Conservation (phyloP, 2,329 filamentous ascomycete genomes). For the Xylaria sp. region DNA sequence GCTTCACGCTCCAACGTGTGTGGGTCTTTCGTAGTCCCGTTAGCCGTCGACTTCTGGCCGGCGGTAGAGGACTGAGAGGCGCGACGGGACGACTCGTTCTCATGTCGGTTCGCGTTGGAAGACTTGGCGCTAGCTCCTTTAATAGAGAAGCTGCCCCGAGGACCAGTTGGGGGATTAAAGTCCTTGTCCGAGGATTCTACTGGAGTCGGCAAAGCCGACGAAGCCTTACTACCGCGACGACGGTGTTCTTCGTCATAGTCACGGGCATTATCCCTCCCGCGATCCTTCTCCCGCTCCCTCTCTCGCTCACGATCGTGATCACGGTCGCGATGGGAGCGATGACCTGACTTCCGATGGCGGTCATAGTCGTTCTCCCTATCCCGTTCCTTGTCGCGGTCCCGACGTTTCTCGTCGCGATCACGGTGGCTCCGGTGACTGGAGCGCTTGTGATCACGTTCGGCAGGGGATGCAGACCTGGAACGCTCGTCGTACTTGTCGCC, state of each 20-base stretch:
- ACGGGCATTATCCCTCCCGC: slow-evolving; percentile 41
- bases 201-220: slow-evolving; percentile 37
- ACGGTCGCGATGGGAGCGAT: slow-evolving; percentile 43
- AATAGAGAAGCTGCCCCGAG: slow-evolving; percentile 37
- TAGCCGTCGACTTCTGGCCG: slow-evolving; percentile 26
- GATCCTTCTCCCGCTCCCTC: slow-evolving; percentile 39
- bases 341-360: slow-evolving; percentile 41
- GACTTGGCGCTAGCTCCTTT: slow-evolving; percentile 33
- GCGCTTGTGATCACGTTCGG: slow-evolving; percentile 51
- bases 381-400: slow-evolving; percentile 42
- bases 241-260: slow-evolving; percentile 41
- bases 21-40: slow-evolving; percentile 50
- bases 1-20: slow-evolving; percentile 72
- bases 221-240: slow-evolving; percentile 40
- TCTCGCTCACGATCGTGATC: slow-evolving; percentile 47
- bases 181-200: slow-evolving; percentile 41
- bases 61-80: slow-evolving; percentile 40
- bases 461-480: slow-evolving; percentile 67
- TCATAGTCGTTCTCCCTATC: slow-evolving; percentile 41
- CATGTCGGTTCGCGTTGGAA: slow-evolving; percentile 31
- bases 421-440: slow-evolving; percentile 51
- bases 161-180: slow-evolving; percentile 47
- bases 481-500: slow-evolving; percentile 53
- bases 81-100: slow-evolving; percentile 39
- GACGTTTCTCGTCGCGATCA: slow-evolving; percentile 40